Evolutionary conservation across 371 early-diverging fungal genomes (phyloP).

Genomic region (Mucor velutinosus): DNA sequence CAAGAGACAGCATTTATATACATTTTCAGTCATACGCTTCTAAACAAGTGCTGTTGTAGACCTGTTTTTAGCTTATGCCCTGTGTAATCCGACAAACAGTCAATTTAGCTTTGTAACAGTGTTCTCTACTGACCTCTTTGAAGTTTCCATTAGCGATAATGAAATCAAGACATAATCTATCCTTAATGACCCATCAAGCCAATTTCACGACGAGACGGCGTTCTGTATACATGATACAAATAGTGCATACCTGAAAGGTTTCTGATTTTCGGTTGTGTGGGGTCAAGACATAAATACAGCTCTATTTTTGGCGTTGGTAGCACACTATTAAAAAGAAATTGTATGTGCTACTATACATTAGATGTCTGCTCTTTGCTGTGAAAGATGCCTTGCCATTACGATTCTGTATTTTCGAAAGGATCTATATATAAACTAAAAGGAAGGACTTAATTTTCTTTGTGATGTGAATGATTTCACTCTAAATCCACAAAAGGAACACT

Average conservation of each 20-base stretch:
- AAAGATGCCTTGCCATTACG: background rate
- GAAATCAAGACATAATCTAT: background rate
- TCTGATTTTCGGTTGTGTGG: background rate
- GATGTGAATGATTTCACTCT: background rate
- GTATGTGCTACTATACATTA: background rate
- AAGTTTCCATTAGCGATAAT: background rate
- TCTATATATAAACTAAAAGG: background rate
- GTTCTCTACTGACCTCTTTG: background rate
- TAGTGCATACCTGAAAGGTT: too few species aligned
- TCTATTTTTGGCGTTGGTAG: background rate
- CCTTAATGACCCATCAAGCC: too few species aligned
- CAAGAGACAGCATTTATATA: background rate
- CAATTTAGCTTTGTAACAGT: slow-evolving; percentile 1
- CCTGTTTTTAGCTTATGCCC: background rate
- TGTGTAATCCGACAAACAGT: slow-evolving; percentile 4
- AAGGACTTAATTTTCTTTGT: background rate
- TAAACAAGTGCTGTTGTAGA: background rate
- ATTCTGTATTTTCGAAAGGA: background rate
- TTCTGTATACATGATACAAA: too few species aligned
- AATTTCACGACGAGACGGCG: too few species aligned
- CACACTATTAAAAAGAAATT: background rate
- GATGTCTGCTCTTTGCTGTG: background rate
- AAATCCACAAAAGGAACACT: background rate
- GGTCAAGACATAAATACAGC: background rate
- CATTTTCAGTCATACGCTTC: background rate